Evolutionary conservation across 768 basidiomycete genomes (phyloP), one percentile per base, ranked within the genome.

Genomic region (Boletus sensibilis): DNA sequence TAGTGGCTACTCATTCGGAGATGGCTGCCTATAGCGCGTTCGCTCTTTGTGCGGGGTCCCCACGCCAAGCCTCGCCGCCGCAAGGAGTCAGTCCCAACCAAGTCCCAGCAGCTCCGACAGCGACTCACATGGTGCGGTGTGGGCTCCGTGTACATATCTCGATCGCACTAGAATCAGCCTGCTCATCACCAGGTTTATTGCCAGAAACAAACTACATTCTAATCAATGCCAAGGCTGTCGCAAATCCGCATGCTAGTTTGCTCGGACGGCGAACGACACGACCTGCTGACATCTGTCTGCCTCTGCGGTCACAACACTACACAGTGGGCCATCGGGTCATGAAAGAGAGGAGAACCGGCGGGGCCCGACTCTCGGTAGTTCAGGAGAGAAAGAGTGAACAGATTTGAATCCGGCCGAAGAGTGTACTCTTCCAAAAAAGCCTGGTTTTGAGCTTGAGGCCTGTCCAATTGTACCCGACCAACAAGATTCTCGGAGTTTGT

Each of bases 1-100:
- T 64, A 18, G 20, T 14, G 31, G 7, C 8, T 21, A 34, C 50
- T 9, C 16, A 16, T 45, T 50, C 20, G 48, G 52, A 37, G 39
- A 58, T 42, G 20, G 33, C 20, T 13, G 29, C 41, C 47, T 37
- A 50, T 16, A 55, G 20, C 11, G 33, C 14, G 21, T 49, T 34
- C 46, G 61, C 47, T 44, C 45, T 53, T 59, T 61, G 53, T 52
- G 63, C 63, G 39, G 16, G 25, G 21, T 34, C 34, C 42, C 50
- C 53, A 47, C 31, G 46, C 49, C 42, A 43, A 53, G 48, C 35
- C 29, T 20, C 29, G 11, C 35, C 7, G 31, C 14, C 2, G 12
- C 6, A 39, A 23, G n/a, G 34, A 35, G 33, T 33, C 18, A n/a
- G n/a, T n/a, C n/a, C n/a, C n/a, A n/a, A n/a, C n/a, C n/a, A n/a